Evolutionary conservation across 2,329 filamentous ascomycete species (phyloP).

Genomic region (Aspergillus eucalypticola): DNA sequence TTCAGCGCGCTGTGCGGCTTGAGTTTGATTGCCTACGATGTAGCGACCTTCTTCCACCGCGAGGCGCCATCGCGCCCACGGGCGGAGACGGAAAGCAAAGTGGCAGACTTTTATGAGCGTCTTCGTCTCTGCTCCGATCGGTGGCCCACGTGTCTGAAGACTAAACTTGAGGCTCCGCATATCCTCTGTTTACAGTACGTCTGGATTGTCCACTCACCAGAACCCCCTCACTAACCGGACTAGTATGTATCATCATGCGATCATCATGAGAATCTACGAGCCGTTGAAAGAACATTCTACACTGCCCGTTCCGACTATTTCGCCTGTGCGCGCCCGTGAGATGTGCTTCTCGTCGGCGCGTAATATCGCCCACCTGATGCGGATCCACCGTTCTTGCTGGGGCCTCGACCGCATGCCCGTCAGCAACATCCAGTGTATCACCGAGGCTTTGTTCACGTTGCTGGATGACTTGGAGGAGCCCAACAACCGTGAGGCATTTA

Average conservation of each 20-base stretch:
- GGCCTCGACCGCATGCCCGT: slow-evolving; percentile 35
- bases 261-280: slow-evolving; percentile 37
- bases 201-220: rapidly evolving
- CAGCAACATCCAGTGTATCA: slow-evolving; percentile 32
- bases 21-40: slow-evolving; percentile 23
- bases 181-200: slow-evolving; percentile 27
- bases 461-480: slow-evolving; percentile 26
- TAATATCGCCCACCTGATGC: slow-evolving; percentile 28
- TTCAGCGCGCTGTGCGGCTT: slow-evolving; percentile 23
- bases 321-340: slow-evolving; percentile 15
- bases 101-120: slow-evolving; percentile 19
- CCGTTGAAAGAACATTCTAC: slow-evolving; percentile 13
- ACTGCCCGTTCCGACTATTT: slow-evolving; percentile 8
- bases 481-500: slow-evolving; percentile 27
- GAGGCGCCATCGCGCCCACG: slow-evolving; percentile 11
- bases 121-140: slow-evolving; percentile 19
- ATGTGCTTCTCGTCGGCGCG: slow-evolving; percentile 28
- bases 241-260: slow-evolving; percentile 42
- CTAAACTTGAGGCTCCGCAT: slow-evolving; percentile 21
- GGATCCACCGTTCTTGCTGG: slow-evolving; percentile 31
- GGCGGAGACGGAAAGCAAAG: slow-evolving; percentile 14
- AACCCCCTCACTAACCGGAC: background rate
- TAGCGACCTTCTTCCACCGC: slow-evolving; percentile 20
- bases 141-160: slow-evolving; percentile 17
- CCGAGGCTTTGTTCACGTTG: slow-evolving; percentile 30